Percentiles rank a stretch among this genome's conserved stretches.
Conservation (phyloP, 306 rosid genomes). For the Alnus rubra region DNA sequence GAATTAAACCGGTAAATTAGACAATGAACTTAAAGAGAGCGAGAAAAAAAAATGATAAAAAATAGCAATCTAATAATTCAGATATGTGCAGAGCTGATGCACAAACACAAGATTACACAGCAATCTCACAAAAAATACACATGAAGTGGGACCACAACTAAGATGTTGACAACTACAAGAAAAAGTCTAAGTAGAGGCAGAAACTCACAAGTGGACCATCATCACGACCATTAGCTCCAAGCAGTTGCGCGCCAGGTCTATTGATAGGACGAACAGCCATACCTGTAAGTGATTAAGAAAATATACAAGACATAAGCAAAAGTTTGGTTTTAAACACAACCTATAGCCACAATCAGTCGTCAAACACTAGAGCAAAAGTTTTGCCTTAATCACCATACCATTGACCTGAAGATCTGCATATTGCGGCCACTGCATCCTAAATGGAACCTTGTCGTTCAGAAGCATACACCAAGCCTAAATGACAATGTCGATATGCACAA, state of each 20-base stretch:
- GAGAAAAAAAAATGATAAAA: background rate
- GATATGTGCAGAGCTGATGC: background rate
- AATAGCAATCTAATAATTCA: slow-evolving; percentile 16
- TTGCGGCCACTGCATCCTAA: slow-evolving; percentile 99
- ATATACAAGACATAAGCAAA: slow-evolving; percentile 1
- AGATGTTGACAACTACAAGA: slow-evolving; percentile 10
- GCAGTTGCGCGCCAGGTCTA: slow-evolving; percentile 92
- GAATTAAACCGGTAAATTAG: slow-evolving; percentile 23
- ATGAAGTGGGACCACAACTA: background rate
- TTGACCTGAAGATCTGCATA: slow-evolving; percentile 88
- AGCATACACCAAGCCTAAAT: slow-evolving; percentile 99
- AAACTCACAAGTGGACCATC: slow-evolving; percentile 95
- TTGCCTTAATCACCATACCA: slow-evolving; percentile 52
- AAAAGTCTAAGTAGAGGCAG: slow-evolving; percentile 2
- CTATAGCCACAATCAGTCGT: slow-evolving; percentile 8
- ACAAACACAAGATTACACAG: slow-evolving; percentile 3
- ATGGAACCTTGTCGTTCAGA: slow-evolving; percentile 90
- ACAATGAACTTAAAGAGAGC: background rate
- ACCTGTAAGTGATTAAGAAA: slow-evolving; percentile 47
- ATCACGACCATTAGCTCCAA: slow-evolving; percentile 98
- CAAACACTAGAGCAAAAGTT: background rate
- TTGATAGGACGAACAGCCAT: slow-evolving; percentile 82
- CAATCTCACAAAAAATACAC: slow-evolving; percentile 12
- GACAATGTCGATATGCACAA: slow-evolving; percentile 23
- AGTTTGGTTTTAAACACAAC: slow-evolving; percentile 7